Evolutionary conservation across 352 stramenopile genomes (phyloP), one percentile per base, ranked within the genome.

Genomic region (Globisporangium iwayamae): DNA sequence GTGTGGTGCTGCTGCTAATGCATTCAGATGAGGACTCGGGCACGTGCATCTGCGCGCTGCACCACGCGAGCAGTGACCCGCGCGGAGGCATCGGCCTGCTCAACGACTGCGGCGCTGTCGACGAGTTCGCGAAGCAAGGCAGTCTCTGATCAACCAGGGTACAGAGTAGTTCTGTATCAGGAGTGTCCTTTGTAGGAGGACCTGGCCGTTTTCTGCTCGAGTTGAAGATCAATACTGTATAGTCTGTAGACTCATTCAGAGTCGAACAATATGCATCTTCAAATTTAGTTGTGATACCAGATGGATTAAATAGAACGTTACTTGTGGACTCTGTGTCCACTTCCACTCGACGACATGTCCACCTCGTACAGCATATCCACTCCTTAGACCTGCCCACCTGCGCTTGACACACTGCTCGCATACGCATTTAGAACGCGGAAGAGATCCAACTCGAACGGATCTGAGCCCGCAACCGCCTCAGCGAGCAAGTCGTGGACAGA

Each of bases 41-140:
- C 5, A 70, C 62, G 30, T 95, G 87, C 51, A 60, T 81, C 28
- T 95, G 87, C 63, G 75, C 81, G 7, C 47, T 74, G 39, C 67
- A 83, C 64, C 82, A 87, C 34, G 73, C 78, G 11, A 87, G 74
- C 38, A 90, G 83, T 62, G 72, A 94, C 47, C 80, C 66, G 6
- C 67, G 68, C n/a, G 83, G 78, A 8, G 63, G 56, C 34, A 73
- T 79, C 38, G 85, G 85, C 0, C 45, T 65, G 1, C 46, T 87
- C 14, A 54, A 79, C 50, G 83, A 95, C 64, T 95, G 87, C 56
- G 87, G 85, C 3, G 71, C 70, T 10, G 73, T 89, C 7, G 78
- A 90, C 58, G 25, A 63, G 2, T 89, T 93, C 60, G 88, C 85
- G 2, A 56, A 56, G 50, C 50, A 25, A 13, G 50, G 50, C 28